Conservation (phyloP, 169 alveolate genomes). For the Plasmodium vivax region DNA sequence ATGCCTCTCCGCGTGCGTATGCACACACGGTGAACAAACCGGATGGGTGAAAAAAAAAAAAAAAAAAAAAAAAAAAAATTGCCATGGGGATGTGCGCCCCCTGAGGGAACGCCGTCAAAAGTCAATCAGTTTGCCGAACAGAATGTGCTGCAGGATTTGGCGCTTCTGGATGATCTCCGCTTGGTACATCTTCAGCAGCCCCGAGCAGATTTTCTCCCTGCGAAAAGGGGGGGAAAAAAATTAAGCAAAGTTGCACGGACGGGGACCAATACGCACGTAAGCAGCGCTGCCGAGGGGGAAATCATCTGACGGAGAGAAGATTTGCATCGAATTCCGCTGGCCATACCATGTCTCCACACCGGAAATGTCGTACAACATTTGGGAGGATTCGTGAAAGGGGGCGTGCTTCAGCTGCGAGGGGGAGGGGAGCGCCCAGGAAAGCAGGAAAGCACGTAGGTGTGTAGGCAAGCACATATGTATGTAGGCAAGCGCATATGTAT, state of each 20-base stretch:
- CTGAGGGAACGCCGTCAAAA: slow-evolving; percentile 44
- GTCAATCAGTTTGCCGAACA: slow-evolving; percentile 89
- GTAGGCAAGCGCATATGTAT: background rate
- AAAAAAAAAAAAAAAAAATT: background rate
- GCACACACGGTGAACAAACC: background rate
- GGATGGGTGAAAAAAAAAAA: background rate
- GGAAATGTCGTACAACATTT: slow-evolving; percentile 93
- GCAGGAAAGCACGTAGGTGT: background rate
- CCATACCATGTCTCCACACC: slow-evolving; percentile 86
- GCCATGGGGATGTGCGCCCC: background rate
- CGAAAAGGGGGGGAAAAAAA: background rate
- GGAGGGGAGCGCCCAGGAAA: background rate
- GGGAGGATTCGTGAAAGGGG: slow-evolving; percentile 91
- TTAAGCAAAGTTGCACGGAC: slow-evolving; percentile 67
- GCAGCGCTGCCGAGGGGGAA: background rate
- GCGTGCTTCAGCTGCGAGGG: slow-evolving; percentile 68
- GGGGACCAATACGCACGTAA: background rate
- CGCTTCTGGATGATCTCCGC: slow-evolving; percentile 92
- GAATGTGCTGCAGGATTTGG: slow-evolving; percentile 92
- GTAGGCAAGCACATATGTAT: background rate
- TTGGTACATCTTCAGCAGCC: slow-evolving; percentile 93
- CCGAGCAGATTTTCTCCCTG: slow-evolving; percentile 88
- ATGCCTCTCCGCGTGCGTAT: background rate
- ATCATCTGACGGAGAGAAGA: background rate
- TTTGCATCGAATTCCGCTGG: background rate